Conservation (phyloP, 768 basidiomycete species). For the Kwoniella sp. region DNA sequence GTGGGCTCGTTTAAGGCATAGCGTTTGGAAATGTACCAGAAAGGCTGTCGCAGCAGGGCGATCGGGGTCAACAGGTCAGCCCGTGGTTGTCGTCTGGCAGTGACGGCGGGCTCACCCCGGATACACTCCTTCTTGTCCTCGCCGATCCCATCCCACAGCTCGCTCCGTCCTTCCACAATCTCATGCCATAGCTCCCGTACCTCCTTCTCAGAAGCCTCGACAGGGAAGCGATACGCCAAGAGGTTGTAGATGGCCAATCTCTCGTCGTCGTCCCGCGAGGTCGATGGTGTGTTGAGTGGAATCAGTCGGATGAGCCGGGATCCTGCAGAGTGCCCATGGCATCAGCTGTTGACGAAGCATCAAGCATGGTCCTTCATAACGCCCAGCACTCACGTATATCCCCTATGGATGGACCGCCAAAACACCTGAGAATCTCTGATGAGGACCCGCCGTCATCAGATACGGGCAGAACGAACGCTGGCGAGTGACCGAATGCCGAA, state of each 20-base stretch:
- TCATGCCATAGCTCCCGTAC: slow-evolving; percentile 88
- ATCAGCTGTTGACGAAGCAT: not conserved
- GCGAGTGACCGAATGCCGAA: slow-evolving; percentile 66
- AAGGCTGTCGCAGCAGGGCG: slow-evolving; percentile 59
- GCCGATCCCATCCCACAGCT: slow-evolving; percentile 79
- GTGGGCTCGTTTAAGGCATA: slow-evolving; percentile 79
- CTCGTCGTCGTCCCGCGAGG: slow-evolving; percentile 52
- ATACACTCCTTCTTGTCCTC: slow-evolving; percentile 87
- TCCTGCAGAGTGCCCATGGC: slow-evolving; percentile 48
- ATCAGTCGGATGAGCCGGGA: slow-evolving; percentile 85
- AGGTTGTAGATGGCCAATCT: slow-evolving; percentile 63
- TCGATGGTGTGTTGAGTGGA: slow-evolving; percentile 56
- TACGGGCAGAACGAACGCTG: slow-evolving; percentile 82
- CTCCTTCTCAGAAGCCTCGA: slow-evolving; percentile 62
- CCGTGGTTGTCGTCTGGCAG: too few species aligned
- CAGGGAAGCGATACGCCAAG: slow-evolving; percentile 73
- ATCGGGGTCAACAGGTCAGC: not conserved
- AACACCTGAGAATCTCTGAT: slow-evolving; percentile 85
- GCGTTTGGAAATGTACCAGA: slow-evolving; percentile 84
- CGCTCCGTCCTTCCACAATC: slow-evolving; percentile 80
- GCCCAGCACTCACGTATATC: slow-evolving; percentile 52
- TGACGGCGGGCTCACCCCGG: slow-evolving; percentile 57
- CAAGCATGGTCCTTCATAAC: not conserved
- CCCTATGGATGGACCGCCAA: slow-evolving; percentile 54
- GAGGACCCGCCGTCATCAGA: slow-evolving; percentile 95